A percentile compares a stretch with the other conserved stretches of the same genome.
phyloP scores from a whole-genome alignment of 1,284 basidiomycete genomes.

The Puccinia coronata region DNA sequence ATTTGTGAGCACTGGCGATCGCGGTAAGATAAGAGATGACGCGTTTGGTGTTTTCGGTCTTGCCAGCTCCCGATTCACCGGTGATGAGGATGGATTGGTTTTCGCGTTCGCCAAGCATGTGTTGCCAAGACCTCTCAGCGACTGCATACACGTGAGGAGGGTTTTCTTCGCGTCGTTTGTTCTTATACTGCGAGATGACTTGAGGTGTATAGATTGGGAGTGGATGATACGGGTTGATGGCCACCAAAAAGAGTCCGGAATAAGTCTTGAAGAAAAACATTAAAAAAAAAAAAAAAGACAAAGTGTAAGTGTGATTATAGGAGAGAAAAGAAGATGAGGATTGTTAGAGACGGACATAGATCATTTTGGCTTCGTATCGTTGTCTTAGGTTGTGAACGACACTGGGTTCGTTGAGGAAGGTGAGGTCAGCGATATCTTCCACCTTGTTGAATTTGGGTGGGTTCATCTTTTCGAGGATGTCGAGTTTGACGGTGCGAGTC shows the following conservation, averaged over 20 bases:
- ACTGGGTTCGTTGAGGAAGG: constrained; percentile 96
- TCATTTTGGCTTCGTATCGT: constrained; percentile 86
- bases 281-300: constrained; percentile 12
- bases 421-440: constrained; percentile 97
- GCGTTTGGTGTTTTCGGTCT: constrained; percentile 99
- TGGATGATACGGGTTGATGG: constrained; percentile 93
- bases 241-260: constrained; percentile 94
- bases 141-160: constrained; percentile 97
- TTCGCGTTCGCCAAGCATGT: constrained; percentile 95
- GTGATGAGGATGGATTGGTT: constrained; percentile 98
- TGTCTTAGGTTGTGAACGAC: constrained; percentile 94
- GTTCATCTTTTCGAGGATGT: constrained; percentile 64
- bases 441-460: constrained; percentile 98
- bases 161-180: constrained; percentile 87
- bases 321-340: neutral
- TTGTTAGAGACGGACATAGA: constrained; percentile 73
- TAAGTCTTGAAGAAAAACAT: constrained; percentile 69
- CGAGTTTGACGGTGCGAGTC: constrained; percentile 39
- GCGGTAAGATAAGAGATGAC: constrained; percentile 99
- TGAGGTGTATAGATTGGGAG: constrained; percentile 80
- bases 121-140: constrained; percentile 95
- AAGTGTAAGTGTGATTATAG: neutral
- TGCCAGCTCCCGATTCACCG: constrained; percentile 97
- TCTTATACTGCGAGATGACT: constrained; percentile 85
- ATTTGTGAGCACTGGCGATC: constrained; percentile 80